Base-by-base conservation (phyloP, 1,284 basidiomycete species). In the Butyriboletus regius region DNA sequence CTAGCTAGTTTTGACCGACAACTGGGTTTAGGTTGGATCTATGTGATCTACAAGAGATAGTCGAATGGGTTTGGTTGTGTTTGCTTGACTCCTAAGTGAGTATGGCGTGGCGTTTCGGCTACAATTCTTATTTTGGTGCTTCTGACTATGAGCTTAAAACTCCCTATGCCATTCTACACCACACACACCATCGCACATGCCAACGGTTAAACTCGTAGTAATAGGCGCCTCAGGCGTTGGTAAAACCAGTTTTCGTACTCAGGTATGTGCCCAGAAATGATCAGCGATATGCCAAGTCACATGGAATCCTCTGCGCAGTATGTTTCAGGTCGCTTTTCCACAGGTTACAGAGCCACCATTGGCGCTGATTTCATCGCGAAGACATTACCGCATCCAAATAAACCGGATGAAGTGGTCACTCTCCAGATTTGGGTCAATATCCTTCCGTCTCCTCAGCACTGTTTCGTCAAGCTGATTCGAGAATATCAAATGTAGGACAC, bases 301-400 rank as follows among this genome's bases (percentile, higher is more conserved):
- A 36, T 48, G 24, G 9, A 15, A 3, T 29, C 20, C 35, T 46
- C 15, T 48, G 31, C 32, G 44, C 57, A 88, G 84, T 89, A 85
- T 61, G 81, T 87, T 58, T 83, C 82, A 26, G 79, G 82, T 38
- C 76, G 77, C 26, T 91, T 90, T 67, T 81, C 83, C 6, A 78
- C 76, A 3, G 79, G 79, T 3, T 91, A 91, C 66, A 74, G 85
- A 49, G 83, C 88, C 5, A 91, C 88, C 3, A 90, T 91, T 45
- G 88, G 88, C 14, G 83, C 85, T 18, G 88, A 91, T 68, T 91
- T 91, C 52, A 83, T 88, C 41, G 77, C 81, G 0, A 88, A 87
- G 65, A 79, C 77, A 0, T 58, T 88, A 12, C 78, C 82, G 2
- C 80, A 84, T 62, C 75, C 81, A 46, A 73, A 61, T 10, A 71